Base-by-base conservation (phyloP, 805 yeast genomes). In the Vanderwaltozyma tropicalis region DNA sequence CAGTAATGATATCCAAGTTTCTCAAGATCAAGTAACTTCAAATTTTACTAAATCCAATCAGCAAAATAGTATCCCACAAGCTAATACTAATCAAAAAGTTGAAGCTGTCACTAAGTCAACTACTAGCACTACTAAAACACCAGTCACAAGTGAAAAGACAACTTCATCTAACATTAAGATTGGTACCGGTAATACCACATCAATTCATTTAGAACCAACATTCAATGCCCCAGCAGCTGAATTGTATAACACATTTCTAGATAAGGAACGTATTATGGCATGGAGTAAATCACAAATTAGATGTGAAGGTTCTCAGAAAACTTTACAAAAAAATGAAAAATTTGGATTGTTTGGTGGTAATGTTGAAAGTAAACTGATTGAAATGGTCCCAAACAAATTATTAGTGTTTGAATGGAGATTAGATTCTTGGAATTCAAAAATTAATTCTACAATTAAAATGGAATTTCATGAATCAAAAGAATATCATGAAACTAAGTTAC, bases 191-290 rank as follows among this genome's bases (percentile, higher is more conserved):
- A 89, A 87, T 63, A 85, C 95, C 5, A 73, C 94, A 0, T 74
- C 85, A 0, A 64, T 89, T 36, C 80, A 79, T 47, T 66, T 88
- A 37, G 83, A 81, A 48, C 80, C 94, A 4, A 67, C 73, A 3
- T 92, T 92, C 71, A 80, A 80, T 59, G 86, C 95, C 12, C 72
- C 94, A 3, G 94, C 96, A 0, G 85, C 81, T 44, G 94, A 86
- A 56, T 61, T 94, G 26, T 92, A 78, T 59, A 63, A 72, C 31
- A 83, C 96, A 1, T 71, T 92, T 28, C 59, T 84, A 32, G 85
- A 82, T 41, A 83, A 82, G 19, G 74, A 74, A 35, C 68, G 94
- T 45, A 80, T 92, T 12, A 75, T 79, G n/a, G 88, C 88, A 0
- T 92, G 97, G 97, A 71, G 95, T 0, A 76, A 95, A 41, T 76